These are phyloP conservation scores for Myxozyma vanderwaltii DNA, from an alignment of 805 yeast species.

Conservation along the genomic window DNA sequence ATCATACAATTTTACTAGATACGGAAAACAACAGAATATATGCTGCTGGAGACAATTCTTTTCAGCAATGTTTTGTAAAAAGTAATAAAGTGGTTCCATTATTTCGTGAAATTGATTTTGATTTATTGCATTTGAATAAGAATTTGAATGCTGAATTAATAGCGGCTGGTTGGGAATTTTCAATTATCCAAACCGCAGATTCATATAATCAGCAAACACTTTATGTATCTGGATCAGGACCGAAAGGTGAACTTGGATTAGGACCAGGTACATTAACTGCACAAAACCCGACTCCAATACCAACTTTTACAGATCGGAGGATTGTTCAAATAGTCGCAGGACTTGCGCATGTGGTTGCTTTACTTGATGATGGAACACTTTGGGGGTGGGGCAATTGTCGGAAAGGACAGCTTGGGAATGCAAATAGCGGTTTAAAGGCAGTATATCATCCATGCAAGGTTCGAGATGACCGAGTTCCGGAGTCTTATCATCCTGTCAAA, in stretches of 20 bases:
- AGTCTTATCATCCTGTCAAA: constrained; percentile 9
- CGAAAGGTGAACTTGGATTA: constrained; percentile 73
- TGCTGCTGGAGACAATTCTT: constrained; percentile 60
- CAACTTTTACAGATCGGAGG: constrained; percentile 25
- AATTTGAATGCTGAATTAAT: constrained; percentile 40
- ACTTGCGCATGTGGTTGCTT: constrained; percentile 41
- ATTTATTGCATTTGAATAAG: neutral
- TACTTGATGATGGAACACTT: constrained; percentile 47
- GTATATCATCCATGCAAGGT: constrained; percentile 8
- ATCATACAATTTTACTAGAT: constrained; percentile 69
- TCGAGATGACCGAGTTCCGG: neutral
- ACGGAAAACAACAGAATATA: constrained; percentile 53
- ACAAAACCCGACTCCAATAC: constrained; percentile 14
- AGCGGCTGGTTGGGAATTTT: constrained; percentile 81
- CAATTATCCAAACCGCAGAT: constrained; percentile 46
- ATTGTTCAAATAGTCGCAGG: constrained; percentile 39
- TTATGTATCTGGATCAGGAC: constrained; percentile 62
- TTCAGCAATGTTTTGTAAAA: constrained; percentile 57
- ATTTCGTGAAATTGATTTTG: neutral
- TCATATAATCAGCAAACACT: constrained; percentile 39
- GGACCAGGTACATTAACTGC: constrained; percentile 40
- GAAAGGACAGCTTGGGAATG: constrained; percentile 54
- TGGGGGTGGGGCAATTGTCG: constrained; percentile 72
- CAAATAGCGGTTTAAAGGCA: constrained; percentile 15
- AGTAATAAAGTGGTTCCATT: neutral